These are phyloP conservation scores for Pseudopithomyces chartarum DNA, from an alignment of 2,329 filamentous ascomycete genomes.

Conservation along the genomic window DNA sequence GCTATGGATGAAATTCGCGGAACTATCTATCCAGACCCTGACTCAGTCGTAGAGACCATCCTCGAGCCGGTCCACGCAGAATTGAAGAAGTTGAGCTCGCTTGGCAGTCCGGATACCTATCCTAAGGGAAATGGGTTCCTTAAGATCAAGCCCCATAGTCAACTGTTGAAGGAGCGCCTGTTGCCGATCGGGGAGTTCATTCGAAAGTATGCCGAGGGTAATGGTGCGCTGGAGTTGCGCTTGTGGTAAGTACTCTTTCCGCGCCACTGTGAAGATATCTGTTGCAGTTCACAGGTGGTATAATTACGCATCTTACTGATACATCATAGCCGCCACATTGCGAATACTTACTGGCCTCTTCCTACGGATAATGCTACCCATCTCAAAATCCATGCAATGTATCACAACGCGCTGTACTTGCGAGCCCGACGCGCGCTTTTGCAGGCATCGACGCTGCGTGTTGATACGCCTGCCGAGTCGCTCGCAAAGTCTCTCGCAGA, in stretches of 20 bases:
- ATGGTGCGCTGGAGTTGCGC: conserved; percentile 12
- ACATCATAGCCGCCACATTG: conserved; percentile 15
- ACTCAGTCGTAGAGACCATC: background rate
- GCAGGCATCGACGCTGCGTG: background rate
- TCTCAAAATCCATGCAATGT: conserved; percentile 18
- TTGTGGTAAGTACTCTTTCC: conserved; percentile 16
- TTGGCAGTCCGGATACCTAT: conserved; percentile 13
- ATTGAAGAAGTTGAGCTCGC: conserved; percentile 15
- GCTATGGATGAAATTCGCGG: background rate
- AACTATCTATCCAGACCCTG: background rate
- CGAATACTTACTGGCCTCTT: conserved; percentile 26
- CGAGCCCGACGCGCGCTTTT: background rate
- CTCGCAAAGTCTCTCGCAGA: too few relatives aligned
- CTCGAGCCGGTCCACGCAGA: conserved; percentile 13
- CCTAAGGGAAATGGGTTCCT: conserved; percentile 5
- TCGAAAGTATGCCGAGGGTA: background rate
- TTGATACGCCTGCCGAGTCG: too few relatives aligned
- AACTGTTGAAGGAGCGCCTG: conserved; percentile 21
- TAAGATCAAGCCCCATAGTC: conserved; percentile 13
- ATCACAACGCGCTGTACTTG: conserved; percentile 14
- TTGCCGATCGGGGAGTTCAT: conserved; percentile 22
- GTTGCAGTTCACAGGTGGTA: too few relatives aligned
- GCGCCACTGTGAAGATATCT: background rate
- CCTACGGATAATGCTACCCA: conserved; percentile 3
- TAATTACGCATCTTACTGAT: background rate